Evolutionary conservation across 2,329 filamentous ascomycete species (phyloP).

Genomic region (Coniella lustricola): DNA sequence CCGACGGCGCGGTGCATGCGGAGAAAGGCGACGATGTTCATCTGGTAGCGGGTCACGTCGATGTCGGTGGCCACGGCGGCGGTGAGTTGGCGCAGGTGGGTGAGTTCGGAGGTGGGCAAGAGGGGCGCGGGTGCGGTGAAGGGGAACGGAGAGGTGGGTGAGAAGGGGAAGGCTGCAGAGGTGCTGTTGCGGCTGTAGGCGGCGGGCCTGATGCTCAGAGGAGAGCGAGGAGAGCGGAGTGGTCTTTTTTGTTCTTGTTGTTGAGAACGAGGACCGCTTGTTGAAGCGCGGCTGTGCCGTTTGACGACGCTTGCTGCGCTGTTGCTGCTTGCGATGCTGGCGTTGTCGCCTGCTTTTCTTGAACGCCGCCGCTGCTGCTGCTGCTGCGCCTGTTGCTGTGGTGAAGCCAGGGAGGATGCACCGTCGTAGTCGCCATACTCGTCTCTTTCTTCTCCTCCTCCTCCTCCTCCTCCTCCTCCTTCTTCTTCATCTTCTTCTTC

Average conservation of each 20-base stretch:
- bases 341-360: slow-evolving; percentile 17
- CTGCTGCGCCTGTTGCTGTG: slow-evolving; percentile 23
- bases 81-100: slow-evolving; percentile 51
- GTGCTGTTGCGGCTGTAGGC: neutral
- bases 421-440: slow-evolving; percentile 58
- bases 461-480: slow-evolving; percentile 20
- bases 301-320: slow-evolving; percentile 38
- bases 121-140: too few species aligned
- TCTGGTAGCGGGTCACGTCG: slow-evolving; percentile 75
- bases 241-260: too few species aligned
- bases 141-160: neutral
- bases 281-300: slow-evolving; percentile 9
- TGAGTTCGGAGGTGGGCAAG: slow-evolving; percentile 42
- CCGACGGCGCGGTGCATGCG: slow-evolving; percentile 80
- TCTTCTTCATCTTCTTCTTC: slow-evolving; percentile 20
- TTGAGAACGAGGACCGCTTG: neutral
- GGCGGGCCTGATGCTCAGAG: too few species aligned
- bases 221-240: too few species aligned
- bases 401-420: slow-evolving; percentile 15
- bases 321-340: slow-evolving; percentile 21
- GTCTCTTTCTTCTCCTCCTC: slow-evolving; percentile 25
- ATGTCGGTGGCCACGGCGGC: slow-evolving; percentile 58
- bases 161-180: neutral
- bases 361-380: slow-evolving; percentile 22
- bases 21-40: slow-evolving; percentile 82